Percentiles rank a stretch among this genome's conserved stretches.
phyloP scores from a whole-genome alignment of 768 basidiomycete species.

The Boletus rubescentipes region DNA sequence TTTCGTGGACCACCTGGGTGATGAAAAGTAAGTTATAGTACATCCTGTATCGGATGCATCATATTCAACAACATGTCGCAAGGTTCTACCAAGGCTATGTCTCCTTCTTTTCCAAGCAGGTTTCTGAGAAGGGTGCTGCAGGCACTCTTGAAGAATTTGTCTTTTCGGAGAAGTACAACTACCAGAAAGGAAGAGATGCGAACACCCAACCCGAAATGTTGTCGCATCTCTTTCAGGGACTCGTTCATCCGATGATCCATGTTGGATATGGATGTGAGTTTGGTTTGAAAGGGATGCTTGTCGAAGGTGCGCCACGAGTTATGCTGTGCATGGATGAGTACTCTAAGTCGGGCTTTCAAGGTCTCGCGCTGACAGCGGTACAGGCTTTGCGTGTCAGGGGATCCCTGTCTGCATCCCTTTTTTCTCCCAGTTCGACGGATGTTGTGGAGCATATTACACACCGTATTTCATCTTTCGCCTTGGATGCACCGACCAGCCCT shows the following conservation, averaged over 20 bases:
- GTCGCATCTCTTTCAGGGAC: conserved; percentile 43
- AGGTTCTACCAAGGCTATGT: conserved; percentile 32
- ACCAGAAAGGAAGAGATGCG: conserved; percentile 11
- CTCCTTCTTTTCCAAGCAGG: conserved; percentile 21
- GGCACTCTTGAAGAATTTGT: conserved; percentile 27
- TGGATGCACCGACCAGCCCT: neutral
- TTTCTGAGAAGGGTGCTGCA: conserved; percentile 17
- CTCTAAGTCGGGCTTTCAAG: conserved; percentile 4
- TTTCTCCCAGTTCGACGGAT: neutral
- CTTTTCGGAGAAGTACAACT: conserved; percentile 32
- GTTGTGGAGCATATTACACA: neutral
- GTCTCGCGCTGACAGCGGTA: conserved; percentile 26
- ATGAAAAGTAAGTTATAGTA: conserved; percentile 22
- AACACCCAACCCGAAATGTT: conserved; percentile 50
- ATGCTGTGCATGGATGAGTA: neutral
- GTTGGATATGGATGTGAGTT: conserved; percentile 64
- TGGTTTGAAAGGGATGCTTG: conserved; percentile 55
- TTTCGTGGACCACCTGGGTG: conserved; percentile 24
- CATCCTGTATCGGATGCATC: neutral
- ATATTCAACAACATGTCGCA: neutral
- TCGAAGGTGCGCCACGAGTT: conserved; percentile 47
- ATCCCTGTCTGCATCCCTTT: conserved; percentile 16
- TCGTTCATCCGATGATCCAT: conserved; percentile 66
- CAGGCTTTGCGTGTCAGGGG: conserved; percentile 39
- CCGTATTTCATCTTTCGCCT: conserved; percentile 3